phyloP scores from a whole-genome alignment of 306 rosid species.

The Spatholobus suberectus region DNA sequence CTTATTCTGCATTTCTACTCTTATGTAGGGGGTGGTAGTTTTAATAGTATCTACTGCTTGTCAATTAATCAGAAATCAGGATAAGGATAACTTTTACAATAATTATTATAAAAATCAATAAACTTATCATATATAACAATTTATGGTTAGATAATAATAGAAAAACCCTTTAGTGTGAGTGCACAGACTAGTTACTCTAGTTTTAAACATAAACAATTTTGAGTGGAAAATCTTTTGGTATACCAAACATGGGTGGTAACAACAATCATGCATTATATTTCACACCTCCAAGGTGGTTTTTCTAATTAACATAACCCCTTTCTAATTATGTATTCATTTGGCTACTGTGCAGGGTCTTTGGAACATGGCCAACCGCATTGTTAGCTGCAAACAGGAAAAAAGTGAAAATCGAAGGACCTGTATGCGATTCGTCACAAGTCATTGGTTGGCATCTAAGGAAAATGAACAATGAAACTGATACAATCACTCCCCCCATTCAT shows the following conservation, averaged over 20 bases:
- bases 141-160: too few relatives aligned
- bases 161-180: too few relatives aligned
- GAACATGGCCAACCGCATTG: slow-evolving; percentile 91
- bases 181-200: too few relatives aligned
- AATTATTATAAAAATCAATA: too few relatives aligned
- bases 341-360: slow-evolving; percentile 68
- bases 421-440: slow-evolving; percentile 87
- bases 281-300: neutral
- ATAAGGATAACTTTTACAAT: too few relatives aligned
- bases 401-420: slow-evolving; percentile 88
- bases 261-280: neutral
- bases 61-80: too few relatives aligned
- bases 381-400: slow-evolving; percentile 66
- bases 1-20: neutral
- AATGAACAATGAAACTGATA: slow-evolving; percentile 64
- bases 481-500: slow-evolving; percentile 64
- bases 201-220: neutral
- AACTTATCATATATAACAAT: too few relatives aligned
- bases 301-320: neutral
- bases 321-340: slow-evolving; percentile 8
- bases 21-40: slow-evolving; percentile 8
- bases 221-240: slow-evolving; percentile 18
- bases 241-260: slow-evolving; percentile 23
- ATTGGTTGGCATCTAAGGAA: slow-evolving; percentile 89
- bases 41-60: too few relatives aligned